Base-by-base conservation (phyloP, 306 rosid genomes). In the Cicer bijugum region DNA sequence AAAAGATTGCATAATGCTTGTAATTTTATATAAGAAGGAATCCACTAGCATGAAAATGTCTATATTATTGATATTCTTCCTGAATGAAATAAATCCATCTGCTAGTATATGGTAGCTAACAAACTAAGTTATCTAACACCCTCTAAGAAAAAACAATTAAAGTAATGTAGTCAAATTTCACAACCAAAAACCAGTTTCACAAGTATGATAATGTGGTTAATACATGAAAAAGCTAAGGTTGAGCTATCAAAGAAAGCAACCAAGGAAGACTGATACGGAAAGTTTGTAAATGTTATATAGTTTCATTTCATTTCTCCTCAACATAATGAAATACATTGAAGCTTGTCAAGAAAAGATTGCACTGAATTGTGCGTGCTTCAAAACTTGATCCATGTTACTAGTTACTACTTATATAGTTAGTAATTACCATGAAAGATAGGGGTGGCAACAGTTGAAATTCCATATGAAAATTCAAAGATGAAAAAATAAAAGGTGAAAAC, bases 381-480 rank as follows among this genome's bases (percentile, higher is more conserved):
- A 76, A 28, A 67, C 28, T 67, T 33, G 42, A 66, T 53, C 74
- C 44, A 28, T 28, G 35, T 28, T 4, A 37, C 23, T 53, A 28
- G 35, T 38, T 20, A 44, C 68, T 43, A 43, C 48, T n/a, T 45
- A 56, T 45, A 57, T 60, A 6, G 33, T 33, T 60, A 60, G 20
- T 7, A 2, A 45, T 8, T 77, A 48, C 55, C 28, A 23, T 19
- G 47, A 55, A 75, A 45, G 12, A 15, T 28, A 52, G 14, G 67
- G 6, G 17, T 7, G 19, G 59, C 74, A 6, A 5, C 62, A 56
- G 35, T 55, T 78, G 48, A 71, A 70, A 52, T 52, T 47, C 47
- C 63, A 64, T 16, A 19, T 20, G 76, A 57, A 43, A 67, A 82
- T 42, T 59, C 62, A 72, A 50, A 59, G 57, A 67, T 48, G 28